phyloP scores from a whole-genome alignment of 352 stramenopile species.

The Phytopythium montanum region DNA sequence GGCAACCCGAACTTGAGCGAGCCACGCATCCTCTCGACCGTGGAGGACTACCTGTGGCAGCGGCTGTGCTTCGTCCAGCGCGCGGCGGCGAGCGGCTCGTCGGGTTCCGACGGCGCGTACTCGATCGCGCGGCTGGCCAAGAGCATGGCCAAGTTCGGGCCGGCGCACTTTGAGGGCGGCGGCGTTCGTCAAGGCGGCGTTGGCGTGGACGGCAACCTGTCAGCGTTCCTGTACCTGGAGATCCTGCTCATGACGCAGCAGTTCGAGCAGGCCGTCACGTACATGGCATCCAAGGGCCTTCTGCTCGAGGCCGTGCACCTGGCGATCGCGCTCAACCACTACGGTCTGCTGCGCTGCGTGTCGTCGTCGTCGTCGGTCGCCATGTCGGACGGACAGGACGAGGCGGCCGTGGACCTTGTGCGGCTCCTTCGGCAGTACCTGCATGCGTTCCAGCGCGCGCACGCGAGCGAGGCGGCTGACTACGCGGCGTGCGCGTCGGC shows the following conservation, averaged over 20 bases:
- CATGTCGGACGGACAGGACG: constrained; percentile 53
- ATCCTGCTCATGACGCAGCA: constrained; percentile 77
- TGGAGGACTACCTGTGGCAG: constrained; percentile 88
- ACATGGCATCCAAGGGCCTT: constrained; percentile 72
- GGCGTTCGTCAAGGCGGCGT: constrained; percentile 21
- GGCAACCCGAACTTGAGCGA: constrained; percentile 78
- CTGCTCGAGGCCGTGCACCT: constrained; percentile 81
- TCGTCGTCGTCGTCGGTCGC: constrained; percentile 45
- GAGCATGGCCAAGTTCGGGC: constrained; percentile 76
- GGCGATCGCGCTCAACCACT: constrained; percentile 75
- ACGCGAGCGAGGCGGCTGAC: constrained; percentile 73
- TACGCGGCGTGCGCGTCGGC: constrained; percentile 77
- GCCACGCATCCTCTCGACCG: constrained; percentile 65
- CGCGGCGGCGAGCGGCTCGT: constrained; percentile 24
- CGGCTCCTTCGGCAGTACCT: constrained; percentile 84
- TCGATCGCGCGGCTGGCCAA: constrained; percentile 57
- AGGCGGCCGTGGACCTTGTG: constrained; percentile 56
- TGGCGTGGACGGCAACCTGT: constrained; percentile 32
- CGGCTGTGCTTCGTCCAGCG: constrained; percentile 78
- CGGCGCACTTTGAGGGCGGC: constrained; percentile 57
- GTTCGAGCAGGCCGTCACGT: constrained; percentile 81
- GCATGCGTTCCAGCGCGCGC: constrained; percentile 76
- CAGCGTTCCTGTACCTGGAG: constrained; percentile 77
- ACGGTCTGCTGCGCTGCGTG: constrained; percentile 58
- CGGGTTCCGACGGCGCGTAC: constrained; percentile 52